phyloP scores from a whole-genome alignment of 2,329 filamentous ascomycete genomes.

The Xenoacremonium recifei region DNA sequence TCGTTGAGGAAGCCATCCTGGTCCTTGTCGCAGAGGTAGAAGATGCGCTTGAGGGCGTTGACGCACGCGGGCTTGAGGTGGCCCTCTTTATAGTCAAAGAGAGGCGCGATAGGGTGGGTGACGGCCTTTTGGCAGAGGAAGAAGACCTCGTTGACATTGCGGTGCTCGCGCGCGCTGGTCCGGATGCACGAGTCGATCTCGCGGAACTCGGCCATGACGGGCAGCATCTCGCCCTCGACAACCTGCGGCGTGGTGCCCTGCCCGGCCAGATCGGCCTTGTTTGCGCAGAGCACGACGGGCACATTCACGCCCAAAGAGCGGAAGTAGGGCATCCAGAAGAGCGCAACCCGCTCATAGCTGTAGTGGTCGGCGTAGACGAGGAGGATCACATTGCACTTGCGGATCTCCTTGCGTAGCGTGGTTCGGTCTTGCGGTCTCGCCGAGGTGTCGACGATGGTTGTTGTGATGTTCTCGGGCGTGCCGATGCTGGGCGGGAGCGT shows the following conservation, averaged over 20 bases:
- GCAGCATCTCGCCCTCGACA: constrained; percentile 95
- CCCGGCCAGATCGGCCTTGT: constrained; percentile 87
- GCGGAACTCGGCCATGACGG: constrained; percentile 97
- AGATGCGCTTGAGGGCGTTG: constrained; percentile 82
- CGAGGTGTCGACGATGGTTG: constrained; percentile 96
- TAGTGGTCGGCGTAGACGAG: constrained; percentile 98
- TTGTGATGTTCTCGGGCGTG: constrained; percentile 94
- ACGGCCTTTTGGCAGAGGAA: constrained; percentile 98
- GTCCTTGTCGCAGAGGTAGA: constrained; percentile 95
- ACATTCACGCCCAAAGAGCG: constrained; percentile 98
- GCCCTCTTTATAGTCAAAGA: constrained; percentile 94
- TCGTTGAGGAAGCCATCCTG: constrained; percentile 92
- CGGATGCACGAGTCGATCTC: constrained; percentile 98
- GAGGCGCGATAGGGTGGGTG: constrained; percentile 91
- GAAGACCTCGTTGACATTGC: constrained; percentile 94
- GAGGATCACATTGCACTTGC: constrained; percentile 95
- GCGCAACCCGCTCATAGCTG: constrained; percentile 93
- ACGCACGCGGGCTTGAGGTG: constrained; percentile 86
- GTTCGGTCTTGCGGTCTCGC: constrained; percentile 90
- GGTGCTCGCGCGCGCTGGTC: constrained; percentile 86
- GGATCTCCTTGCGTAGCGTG: constrained; percentile 87
- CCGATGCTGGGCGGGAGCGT: constrained; percentile 91
- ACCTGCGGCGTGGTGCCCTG: constrained; percentile 78
- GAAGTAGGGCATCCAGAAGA: constrained; percentile 99
- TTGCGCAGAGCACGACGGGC: constrained; percentile 92